These are phyloP conservation scores for Lasiosphaeria ovina DNA, from an alignment of 495 filamentous ascomycete genomes.

Conservation along the genomic window DNA sequence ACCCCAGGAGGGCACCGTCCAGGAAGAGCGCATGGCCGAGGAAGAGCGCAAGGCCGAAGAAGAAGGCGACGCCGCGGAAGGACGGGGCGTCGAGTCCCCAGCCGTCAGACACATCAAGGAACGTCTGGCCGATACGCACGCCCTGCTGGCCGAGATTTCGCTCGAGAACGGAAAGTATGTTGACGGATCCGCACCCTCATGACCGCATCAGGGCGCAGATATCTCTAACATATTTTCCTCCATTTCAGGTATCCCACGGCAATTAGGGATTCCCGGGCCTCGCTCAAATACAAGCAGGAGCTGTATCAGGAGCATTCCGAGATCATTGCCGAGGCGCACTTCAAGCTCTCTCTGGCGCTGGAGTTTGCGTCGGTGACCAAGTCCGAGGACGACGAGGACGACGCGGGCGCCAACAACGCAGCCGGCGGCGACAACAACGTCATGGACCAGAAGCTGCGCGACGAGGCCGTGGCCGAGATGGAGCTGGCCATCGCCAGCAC, in stretches of 20 bases:
- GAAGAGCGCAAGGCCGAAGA: conserved; percentile 56
- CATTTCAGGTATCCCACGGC: conserved; percentile 66
- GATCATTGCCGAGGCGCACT: conserved; percentile 88
- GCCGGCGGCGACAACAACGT: conserved; percentile 32
- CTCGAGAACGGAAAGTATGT: conserved; percentile 79
- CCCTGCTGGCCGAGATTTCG: conserved; percentile 89
- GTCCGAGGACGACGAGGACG: conserved; percentile 48
- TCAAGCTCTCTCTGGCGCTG: conserved; percentile 90
- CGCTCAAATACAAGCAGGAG: conserved; percentile 70
- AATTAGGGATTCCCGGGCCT: conserved; percentile 71
- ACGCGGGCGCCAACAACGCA: conserved; percentile 32
- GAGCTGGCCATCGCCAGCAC: conserved; percentile 80
- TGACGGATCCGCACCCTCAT: background rate
- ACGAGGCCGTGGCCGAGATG: conserved; percentile 74
- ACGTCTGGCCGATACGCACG: conserved; percentile 84
- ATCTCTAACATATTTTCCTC: conserved; percentile 7
- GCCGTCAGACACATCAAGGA: conserved; percentile 67
- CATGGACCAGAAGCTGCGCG: conserved; percentile 65
- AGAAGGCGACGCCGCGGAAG: conserved; percentile 49
- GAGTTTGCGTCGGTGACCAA: conserved; percentile 86
- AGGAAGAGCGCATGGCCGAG: conserved; percentile 29
- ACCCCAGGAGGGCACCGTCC: too few species aligned
- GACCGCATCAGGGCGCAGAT: conserved; percentile 20
- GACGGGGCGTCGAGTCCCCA: conserved; percentile 46
- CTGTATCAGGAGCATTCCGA: conserved; percentile 77